Evolutionary conservation across 2,329 filamentous ascomycete genomes (phyloP), one percentile per base, ranked within the genome.

Genomic region (Calonectria pauciramosa): DNA sequence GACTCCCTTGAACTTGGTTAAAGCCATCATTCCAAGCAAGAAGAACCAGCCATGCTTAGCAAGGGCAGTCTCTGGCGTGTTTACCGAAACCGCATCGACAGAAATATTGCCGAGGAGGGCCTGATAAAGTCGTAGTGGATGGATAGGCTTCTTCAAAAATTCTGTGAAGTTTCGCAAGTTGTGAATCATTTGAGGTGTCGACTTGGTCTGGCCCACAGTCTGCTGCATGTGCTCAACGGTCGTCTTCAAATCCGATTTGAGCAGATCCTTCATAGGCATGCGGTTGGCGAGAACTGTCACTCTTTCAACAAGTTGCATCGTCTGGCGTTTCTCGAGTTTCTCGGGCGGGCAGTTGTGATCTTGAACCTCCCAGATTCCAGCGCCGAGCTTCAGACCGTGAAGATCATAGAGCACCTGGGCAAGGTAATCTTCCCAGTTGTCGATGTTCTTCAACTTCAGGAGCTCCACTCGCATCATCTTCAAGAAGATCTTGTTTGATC

Each of bases 191-290:
- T 96, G 93, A 7, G 95, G 91, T 1, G 93, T 94, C 16, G 93
- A 91, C 83, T 96, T 98, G 34, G 94, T 91, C 69, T 91, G 91
- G 1, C 95, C 95, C 69, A 99, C 93, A 7, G 95, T 93, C 78
- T 95, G 93, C 83, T 99, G 96, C 85, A 99, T 95, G 79, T 96
- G 96, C 73, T 99, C 97, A 73, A 99, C 97, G 0, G 96, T 95
- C 20, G 90, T 92, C 83, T 96, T 97, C 69, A 99, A 88, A 71
- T 99, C 95, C 20, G 96, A 97, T 83, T 98, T 99, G 20, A 96
- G 91, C 23, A 99, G 87, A 78, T 99, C 97, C 81, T 96, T 98
- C 87, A 98, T 94, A 28, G 95, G 93, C 88, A 98, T 93, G 75
- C 94, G 93, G 65, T 93, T 93, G 2, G 95, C 95, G 72, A 98